Evolutionary conservation across 2,329 filamentous ascomycete genomes (phyloP), one percentile per base, ranked within the genome.

Genomic region (Diplodia intermedia): DNA sequence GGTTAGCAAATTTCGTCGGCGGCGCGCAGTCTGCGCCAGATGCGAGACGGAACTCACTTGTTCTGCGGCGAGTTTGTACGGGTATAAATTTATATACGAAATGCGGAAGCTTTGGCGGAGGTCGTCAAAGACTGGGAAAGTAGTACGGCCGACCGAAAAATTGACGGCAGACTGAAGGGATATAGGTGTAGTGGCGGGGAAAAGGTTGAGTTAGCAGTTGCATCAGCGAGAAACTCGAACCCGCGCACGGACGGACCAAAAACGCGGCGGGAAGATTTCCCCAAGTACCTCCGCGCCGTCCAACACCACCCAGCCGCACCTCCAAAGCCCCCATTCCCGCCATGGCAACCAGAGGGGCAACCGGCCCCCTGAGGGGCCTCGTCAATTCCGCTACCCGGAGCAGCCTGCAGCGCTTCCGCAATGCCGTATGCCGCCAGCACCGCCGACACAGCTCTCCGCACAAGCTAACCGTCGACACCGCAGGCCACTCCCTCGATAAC

Each of bases 11-110:
- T 26, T 15, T 23, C 8, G 9, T 33, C 43, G 33, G 11, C 29
- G 14, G 47, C 36, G 66, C 43, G 47, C 8, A 26, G 20, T 40
- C n/a, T 50, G 40, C 54, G 40, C 18, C 9, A 50, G 66, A 52
- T 60, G n/a, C 69, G 73, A 67, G 75, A 70, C 62, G 53, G 55
- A 50, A 43, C 54, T 65, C 43, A 66, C 68, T 67, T 62, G 31
- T 47, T 36, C 23, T 26, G 36, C 55, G 47, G 20, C 54, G 38
- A 40, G 18, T 63, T 36, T 50, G 55, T 69, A 65, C 66, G 65
- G 23, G 65, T 31, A 29, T 20, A 26, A 20, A 23, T 5, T 26
- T 31, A 23, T 26, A 6, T 20, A 26, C 26, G n/a, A 14, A 60
- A 31, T 52, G 18, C 50, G 29, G 5, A 29, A n/a, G 29, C 6